Evolutionary conservation across 1,284 basidiomycete species (phyloP).

Genomic region (Abortiporus biennis): DNA sequence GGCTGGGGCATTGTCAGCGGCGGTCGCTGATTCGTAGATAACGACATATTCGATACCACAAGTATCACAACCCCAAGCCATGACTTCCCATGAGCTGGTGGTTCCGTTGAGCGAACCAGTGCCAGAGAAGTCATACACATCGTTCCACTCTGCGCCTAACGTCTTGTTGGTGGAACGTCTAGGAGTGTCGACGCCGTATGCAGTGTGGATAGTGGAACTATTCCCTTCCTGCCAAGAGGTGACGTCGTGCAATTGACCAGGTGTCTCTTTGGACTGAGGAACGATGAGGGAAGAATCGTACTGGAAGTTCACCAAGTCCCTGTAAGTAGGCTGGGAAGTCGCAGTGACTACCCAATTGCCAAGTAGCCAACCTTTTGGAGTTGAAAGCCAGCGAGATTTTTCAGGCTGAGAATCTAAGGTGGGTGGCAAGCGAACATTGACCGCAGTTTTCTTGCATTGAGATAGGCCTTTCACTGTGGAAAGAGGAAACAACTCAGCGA

Average conservation of each 20-base stretch:
- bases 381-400: background rate
- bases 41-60: constrained; percentile 4
- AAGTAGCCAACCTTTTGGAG: constrained; percentile 1
- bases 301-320: constrained; percentile 1
- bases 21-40: background rate
- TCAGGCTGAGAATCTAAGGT: background rate
- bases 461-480: too few species aligned
- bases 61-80: constrained; percentile 4
- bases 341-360: constrained; percentile 3
- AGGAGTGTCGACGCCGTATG: constrained; percentile 1
- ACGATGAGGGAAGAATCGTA: constrained; percentile 3
- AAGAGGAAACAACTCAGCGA: too few species aligned
- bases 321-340: constrained; percentile 2
- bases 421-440: constrained; percentile 2
- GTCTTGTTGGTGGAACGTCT: background rate
- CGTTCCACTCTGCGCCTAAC: constrained; percentile 2
- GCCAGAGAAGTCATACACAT: constrained; percentile 1
- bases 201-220: constrained; percentile 1
- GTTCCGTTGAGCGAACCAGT: background rate
- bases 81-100: background rate
- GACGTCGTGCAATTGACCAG: constrained; percentile 3
- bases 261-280: constrained; percentile 1
- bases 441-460: background rate
- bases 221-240: background rate
- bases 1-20: background rate